Conservation (phyloP, 2,329 filamentous ascomycete genomes). For the Fusarium pseudocircinatum region DNA sequence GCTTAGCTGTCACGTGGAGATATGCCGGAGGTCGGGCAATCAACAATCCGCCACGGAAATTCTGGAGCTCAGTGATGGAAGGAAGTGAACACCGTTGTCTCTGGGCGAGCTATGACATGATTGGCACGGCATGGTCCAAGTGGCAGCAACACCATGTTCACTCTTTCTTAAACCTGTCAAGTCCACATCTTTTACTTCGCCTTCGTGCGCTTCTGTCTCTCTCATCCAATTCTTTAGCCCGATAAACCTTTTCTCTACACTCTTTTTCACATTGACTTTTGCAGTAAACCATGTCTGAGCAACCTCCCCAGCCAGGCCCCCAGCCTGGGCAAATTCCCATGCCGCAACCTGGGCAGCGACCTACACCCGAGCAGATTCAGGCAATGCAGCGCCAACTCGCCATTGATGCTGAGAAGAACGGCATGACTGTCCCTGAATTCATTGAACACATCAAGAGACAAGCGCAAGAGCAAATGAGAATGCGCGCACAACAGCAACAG, state of each 20-base stretch:
- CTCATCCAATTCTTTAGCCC: slow-evolving; percentile 12
- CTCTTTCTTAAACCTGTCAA: slow-evolving; percentile 29
- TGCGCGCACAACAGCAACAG: slow-evolving; percentile 56
- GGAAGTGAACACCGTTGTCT: slow-evolving; percentile 53
- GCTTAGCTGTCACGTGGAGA: slow-evolving; percentile 33
- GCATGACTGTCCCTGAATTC: slow-evolving; percentile 87
- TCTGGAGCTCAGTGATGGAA: slow-evolving; percentile 13
- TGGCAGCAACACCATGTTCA: slow-evolving; percentile 32
- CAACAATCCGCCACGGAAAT: slow-evolving; percentile 41
- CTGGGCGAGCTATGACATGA: slow-evolving; percentile 39
- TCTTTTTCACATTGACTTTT: slow-evolving; percentile 21
- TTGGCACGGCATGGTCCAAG: slow-evolving; percentile 39
- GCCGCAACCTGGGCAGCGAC: slow-evolving; percentile 58
- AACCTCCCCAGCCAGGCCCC: slow-evolving; percentile 42
- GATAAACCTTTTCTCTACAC: slow-evolving; percentile 22
- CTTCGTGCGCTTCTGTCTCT: slow-evolving; percentile 19
- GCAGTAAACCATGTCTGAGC: slow-evolving; percentile 43
- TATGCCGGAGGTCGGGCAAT: slow-evolving; percentile 42
- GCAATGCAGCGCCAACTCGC: slow-evolving; percentile 85
- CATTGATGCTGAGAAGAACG: slow-evolving; percentile 82
- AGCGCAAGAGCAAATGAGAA: slow-evolving; percentile 60
- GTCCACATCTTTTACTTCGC: slow-evolving; percentile 22
- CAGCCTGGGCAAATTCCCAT: slow-evolving; percentile 47
- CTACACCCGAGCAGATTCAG: slow-evolving; percentile 85
- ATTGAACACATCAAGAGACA: slow-evolving; percentile 74